A percentile compares a stretch with the other conserved stretches of the same genome.
These are phyloP conservation scores for Chalara sp. DNA, from an alignment of 2,329 filamentous ascomycete genomes.

Conservation along the genomic window DNA sequence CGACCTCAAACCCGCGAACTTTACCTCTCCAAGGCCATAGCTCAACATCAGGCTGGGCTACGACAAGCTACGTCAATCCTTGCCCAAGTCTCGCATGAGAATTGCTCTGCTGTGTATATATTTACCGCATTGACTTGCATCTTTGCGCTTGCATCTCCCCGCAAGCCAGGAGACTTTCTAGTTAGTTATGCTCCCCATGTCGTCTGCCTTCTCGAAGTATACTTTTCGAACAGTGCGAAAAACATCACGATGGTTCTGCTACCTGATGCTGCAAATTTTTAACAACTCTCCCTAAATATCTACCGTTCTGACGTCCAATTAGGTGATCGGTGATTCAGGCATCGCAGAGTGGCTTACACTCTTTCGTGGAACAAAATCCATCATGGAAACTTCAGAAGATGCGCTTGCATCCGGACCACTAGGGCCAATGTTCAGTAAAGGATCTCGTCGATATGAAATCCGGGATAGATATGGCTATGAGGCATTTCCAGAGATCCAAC, in stretches of 20 bases:
- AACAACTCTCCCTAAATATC: too few relatives aligned
- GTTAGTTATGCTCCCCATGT: too few relatives aligned
- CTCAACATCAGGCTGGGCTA: constrained; percentile 27
- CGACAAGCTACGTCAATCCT: constrained; percentile 26
- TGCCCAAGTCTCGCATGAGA: constrained; percentile 23
- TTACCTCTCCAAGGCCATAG: constrained; percentile 31
- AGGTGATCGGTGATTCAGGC: neutral
- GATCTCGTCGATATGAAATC: constrained; percentile 5
- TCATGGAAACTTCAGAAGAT: neutral
- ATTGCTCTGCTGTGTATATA: constrained; percentile 29
- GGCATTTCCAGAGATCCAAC: constrained; percentile 3
- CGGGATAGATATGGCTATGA: constrained; percentile 12
- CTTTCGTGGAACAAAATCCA: neutral
- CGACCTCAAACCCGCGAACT: constrained; percentile 28
- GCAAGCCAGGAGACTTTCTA: constrained; percentile 26
- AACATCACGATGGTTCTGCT: too few relatives aligned
- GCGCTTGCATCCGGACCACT: constrained; percentile 4
- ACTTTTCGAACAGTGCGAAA: too few relatives aligned
- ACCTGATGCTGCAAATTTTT: too few relatives aligned
- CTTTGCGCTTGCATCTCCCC: constrained; percentile 29
- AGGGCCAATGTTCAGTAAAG: constrained; percentile 12
- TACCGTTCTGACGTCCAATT: too few relatives aligned
- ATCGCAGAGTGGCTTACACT: neutral
- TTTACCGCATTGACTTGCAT: constrained; percentile 32
- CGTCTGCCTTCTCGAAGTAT: too few relatives aligned